Base-by-base conservation (phyloP, 2,329 filamentous ascomycete species). In the Penicillium sp. region DNA sequence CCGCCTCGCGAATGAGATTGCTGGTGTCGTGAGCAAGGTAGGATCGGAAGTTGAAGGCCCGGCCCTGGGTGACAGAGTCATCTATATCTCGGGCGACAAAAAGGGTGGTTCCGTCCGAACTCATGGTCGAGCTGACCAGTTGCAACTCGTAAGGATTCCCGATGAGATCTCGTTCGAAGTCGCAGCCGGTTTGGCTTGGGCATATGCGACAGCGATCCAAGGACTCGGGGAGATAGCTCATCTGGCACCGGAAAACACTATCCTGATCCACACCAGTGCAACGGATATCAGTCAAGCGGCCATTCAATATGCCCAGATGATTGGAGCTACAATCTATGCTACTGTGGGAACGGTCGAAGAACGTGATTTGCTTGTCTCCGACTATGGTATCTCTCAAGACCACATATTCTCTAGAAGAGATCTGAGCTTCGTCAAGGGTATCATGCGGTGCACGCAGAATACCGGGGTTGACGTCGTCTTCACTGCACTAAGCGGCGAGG, bases 201-300 rank as follows among this genome's bases (percentile, higher is more conserved):
- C 37, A 4, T 63, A 57, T 13, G 49, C 38, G 4, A 56, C 60
- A 13, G 60, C 54, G 13, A 23, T 64, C 4, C 58, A 63, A 31
- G 60, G 59, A 15, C 57, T 67, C 8, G 8, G 17, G 0, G 38
- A 62, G 5, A 45, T 59, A 23, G 63, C 61, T 3, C 29, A 43
- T 17, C 46, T 64, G 6, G 15, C 19, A 27, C 25, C 56, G 1
- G 42, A 21, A 6, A 33, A 62, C 13, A 57, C 47, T 4, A 33
- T 71, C 6, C 41, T 71, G 9, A 68, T 71, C 35, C 62, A 70
- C 25, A 51, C 49, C 2, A 66, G 56, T 27, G 55, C 56, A 23
- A 27, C 55, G 13, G 59, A 54, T 37, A 37, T 66, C 6, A 65
- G 68, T 10, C 62, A 64, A 42, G 66, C 66, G 21, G 67, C 65